These are phyloP conservation scores for Rhodotorula sp. DNA, from an alignment of 1,284 basidiomycete species.

Conservation along the genomic window DNA sequence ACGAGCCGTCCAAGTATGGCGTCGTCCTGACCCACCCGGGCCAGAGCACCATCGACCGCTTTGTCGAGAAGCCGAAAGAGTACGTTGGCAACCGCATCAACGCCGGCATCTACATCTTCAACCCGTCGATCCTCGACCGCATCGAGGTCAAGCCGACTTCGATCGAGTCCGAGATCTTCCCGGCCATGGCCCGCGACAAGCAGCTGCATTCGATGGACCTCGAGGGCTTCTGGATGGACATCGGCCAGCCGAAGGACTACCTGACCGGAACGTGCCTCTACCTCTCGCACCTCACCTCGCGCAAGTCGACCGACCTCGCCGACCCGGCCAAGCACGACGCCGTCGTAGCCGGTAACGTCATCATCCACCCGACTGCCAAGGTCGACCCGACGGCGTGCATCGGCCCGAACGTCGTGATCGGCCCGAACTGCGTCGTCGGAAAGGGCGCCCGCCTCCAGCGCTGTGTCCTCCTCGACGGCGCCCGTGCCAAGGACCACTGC, in stretches of 20 bases:
- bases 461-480: constrained; percentile 55
- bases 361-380: constrained; percentile 50
- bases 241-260: constrained; percentile 56
- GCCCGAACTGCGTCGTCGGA: constrained; percentile 56
- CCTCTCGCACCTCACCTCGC: constrained; percentile 53
- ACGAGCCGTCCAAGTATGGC: constrained; percentile 58
- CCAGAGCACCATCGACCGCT: constrained; percentile 56
- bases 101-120: constrained; percentile 61
- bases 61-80: constrained; percentile 59
- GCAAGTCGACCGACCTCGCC: constrained; percentile 52
- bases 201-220: constrained; percentile 58
- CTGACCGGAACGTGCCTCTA: constrained; percentile 56
- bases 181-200: constrained; percentile 54
- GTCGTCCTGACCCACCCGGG: constrained; percentile 56
- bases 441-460: constrained; percentile 57
- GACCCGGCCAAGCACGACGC: constrained; percentile 53
- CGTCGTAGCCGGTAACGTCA: constrained; percentile 32
- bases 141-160: constrained; percentile 58
- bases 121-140: constrained; percentile 55
- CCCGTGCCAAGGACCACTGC: constrained; percentile 55
- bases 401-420: constrained; percentile 58
- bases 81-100: constrained; percentile 60
- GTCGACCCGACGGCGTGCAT: constrained; percentile 54
- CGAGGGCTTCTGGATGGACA: constrained; percentile 59
- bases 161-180: constrained; percentile 59